Evolutionary conservation across 2,329 filamentous ascomycete species (phyloP).

Genomic region (Colletotrichum phormii): DNA sequence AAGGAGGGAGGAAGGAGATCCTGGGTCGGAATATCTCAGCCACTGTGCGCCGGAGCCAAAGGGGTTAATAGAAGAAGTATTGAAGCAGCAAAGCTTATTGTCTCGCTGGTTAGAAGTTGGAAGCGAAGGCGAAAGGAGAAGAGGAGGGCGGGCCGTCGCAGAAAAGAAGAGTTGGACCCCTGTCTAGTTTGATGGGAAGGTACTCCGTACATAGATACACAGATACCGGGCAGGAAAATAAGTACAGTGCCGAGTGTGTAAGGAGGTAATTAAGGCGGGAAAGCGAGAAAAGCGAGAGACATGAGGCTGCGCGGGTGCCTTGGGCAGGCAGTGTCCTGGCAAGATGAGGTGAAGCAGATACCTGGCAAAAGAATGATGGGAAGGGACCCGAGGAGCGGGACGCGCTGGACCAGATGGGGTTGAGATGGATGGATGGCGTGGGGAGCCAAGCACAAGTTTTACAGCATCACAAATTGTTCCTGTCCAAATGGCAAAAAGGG

Average conservation of each 20-base stretch:
- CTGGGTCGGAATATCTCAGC: slow-evolving; percentile 4
- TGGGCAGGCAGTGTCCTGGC: neutral
- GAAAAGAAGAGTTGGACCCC: neutral
- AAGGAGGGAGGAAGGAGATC: slow-evolving; percentile 4
- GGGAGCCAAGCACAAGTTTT: neutral
- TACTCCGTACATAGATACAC: no score
- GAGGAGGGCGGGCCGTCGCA: slow-evolving; percentile 3
- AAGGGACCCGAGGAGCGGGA: neutral
- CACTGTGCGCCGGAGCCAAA: neutral
- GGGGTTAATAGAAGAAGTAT: neutral
- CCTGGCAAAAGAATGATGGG: neutral
- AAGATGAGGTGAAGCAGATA: neutral
- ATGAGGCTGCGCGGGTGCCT: neutral
- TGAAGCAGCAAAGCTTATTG: neutral
- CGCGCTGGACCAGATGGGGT: neutral
- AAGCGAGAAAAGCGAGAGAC: neutral
- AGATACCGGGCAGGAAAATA: no score
- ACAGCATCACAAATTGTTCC: no score
- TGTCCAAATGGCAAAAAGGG: no score
- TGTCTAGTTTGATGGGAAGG: neutral
- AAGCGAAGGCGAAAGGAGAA: neutral
- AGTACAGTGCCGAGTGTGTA: no score
- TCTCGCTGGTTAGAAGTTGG: neutral
- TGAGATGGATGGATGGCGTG: neutral
- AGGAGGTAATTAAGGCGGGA: neutral